Evolutionary conservation across 371 early-diverging fungal genomes (phyloP), one percentile per base, ranked within the genome.

Genomic region (Mucor lusitanicus): DNA sequence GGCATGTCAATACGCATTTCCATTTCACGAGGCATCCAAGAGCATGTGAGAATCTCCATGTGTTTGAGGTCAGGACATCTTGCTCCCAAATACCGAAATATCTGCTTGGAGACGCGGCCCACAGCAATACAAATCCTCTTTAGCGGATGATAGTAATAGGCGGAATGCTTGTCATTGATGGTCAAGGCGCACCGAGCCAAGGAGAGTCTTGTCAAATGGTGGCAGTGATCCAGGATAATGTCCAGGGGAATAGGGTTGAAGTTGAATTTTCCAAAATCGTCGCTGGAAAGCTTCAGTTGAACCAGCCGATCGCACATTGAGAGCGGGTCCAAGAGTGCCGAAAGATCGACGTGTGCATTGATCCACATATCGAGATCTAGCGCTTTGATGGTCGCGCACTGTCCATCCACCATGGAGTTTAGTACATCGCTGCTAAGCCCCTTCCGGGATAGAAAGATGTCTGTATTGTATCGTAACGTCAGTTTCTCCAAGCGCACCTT

Each of bases 1-100:
- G 70, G 70, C 70, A 70, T 70, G 25, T 61, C 42, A 0, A 70
- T 57, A n/a, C 33, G 60, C 65, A 70, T 70, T 13, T 70, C 48
- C n/a, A 70, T 17, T 37, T 70, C 61, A 0, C 48, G 33, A 7
- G 62, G 56, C 50, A 55, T 55, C 70, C 70, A 70, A 15, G 44
- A 61, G 35, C 65, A 46, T 23, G 54, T 61, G 21, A 19, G 21
- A 1, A 70, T 17, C 2, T 42, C 40, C 40, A 70, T 13, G 3
- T 53, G 46, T 7, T 19, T 35, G 0, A 70, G n/a, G 2, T 61
- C 11, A 0, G 62, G 65, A 19, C 70, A 70, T 30, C 70, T 23
- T 33, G 17, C 46, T n/a, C 61, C 12, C 0, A 70, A 12, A 25
- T 70, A 70, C 2, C 15, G 19, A 40, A 70, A 70, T 3, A 70